A percentile compares a stretch with the other conserved stretches of the same genome.
phyloP scores from a whole-genome alignment of 345 rosid genomes.

The Firmiana major region DNA sequence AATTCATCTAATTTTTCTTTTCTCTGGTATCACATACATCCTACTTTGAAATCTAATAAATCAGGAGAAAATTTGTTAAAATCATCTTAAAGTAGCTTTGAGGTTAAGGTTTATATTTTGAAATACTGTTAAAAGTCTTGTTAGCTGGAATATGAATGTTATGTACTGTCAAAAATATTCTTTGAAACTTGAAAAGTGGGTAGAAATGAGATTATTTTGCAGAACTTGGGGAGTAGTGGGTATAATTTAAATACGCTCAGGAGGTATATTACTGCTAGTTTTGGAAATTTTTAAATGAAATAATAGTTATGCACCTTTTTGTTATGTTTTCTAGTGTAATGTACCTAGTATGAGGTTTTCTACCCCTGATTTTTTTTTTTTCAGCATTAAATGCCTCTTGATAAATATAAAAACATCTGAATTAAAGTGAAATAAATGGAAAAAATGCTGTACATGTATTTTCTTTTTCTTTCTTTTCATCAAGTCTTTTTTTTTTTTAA shows the following conservation, averaged over 20 bases:
- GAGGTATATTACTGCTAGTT: not conserved
- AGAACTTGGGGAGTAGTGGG: not conserved
- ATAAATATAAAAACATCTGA: not conserved
- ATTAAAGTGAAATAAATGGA: not conserved
- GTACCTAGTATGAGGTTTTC: not conserved
- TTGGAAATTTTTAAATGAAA: not conserved
- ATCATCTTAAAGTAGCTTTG: conserved; percentile 4
- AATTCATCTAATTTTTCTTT: too few species aligned
- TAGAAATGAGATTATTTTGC: not conserved
- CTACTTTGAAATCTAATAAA: not conserved
- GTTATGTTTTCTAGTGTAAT: not conserved
- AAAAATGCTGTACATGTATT: too few species aligned
- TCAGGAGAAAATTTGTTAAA: not conserved
- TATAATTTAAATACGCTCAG: not conserved
- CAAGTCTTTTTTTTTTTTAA: not conserved
- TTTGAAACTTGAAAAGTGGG: not conserved
- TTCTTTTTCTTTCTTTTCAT: not conserved
- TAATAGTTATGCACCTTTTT: not conserved
- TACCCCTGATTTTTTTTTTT: not conserved
- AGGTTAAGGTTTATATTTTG: not conserved
- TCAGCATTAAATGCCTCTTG: not conserved
- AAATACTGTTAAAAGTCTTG: not conserved
- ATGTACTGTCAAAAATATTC: not conserved
- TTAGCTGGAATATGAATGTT: not conserved
- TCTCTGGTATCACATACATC: not conserved